phyloP scores from a whole-genome alignment of 306 rosid species.

The Coriaria nepalensis region DNA sequence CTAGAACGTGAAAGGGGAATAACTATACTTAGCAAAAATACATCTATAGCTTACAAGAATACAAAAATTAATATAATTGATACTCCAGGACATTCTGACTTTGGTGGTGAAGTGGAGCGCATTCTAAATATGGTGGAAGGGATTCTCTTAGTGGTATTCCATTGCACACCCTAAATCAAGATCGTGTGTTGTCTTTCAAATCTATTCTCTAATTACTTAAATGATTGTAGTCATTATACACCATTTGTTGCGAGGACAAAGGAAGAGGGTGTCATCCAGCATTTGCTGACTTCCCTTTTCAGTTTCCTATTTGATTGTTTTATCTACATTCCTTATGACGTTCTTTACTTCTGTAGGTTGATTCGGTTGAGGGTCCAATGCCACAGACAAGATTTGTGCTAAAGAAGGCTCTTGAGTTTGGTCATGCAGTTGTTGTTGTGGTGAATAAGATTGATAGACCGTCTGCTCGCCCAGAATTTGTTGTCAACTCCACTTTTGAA shows the following conservation, averaged over 20 bases:
- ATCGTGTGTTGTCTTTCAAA: constrained; percentile 5
- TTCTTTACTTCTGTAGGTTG: constrained; percentile 47
- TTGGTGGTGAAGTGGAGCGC: constrained; percentile 97
- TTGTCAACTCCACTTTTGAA: constrained; percentile 88
- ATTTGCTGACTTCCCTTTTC: not conserved
- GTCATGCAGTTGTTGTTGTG: constrained; percentile 95
- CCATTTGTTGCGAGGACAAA: too few species aligned
- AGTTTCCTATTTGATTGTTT: constrained; percentile 10
- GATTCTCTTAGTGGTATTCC: constrained; percentile 81
- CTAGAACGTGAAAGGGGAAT: constrained; percentile 98
- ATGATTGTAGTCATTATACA: too few species aligned
- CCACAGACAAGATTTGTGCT: constrained; percentile 98
- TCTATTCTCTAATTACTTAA: not conserved
- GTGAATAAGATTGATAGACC: constrained; percentile 94
- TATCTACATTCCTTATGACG: constrained; percentile 6
- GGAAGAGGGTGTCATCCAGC: too few species aligned
- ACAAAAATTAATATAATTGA: constrained; percentile 86
- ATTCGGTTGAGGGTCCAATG: constrained; percentile 99
- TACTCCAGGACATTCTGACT: constrained; percentile 99
- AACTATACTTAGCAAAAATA: constrained; percentile 87
- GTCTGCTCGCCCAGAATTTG: constrained; percentile 90
- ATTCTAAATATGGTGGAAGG: constrained; percentile 99
- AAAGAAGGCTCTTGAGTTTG: constrained; percentile 96
- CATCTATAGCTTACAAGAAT: constrained; percentile 77
- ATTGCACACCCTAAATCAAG: constrained; percentile 10